Conservation (phyloP, 1,139 yeast genomes). For the Geotrichum carabidarum region DNA sequence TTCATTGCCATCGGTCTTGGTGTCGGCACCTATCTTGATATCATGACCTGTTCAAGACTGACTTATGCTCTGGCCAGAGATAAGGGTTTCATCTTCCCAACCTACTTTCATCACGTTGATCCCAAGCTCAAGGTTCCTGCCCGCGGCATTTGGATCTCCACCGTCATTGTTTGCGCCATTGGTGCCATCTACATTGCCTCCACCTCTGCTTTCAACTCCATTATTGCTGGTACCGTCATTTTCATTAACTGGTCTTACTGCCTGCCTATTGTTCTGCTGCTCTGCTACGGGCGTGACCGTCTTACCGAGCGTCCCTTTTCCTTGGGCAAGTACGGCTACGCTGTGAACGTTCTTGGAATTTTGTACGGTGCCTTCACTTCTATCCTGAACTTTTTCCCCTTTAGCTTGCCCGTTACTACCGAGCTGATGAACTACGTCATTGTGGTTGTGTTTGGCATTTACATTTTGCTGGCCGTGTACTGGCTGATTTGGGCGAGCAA, state of each 20-base stretch:
- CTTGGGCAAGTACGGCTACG: slow-evolving; percentile 56
- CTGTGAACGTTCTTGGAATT: slow-evolving; percentile 56
- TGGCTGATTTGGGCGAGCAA: slow-evolving; percentile 19
- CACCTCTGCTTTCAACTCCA: slow-evolving; percentile 72
- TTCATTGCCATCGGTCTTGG: slow-evolving; percentile 20
- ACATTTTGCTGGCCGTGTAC: slow-evolving; percentile 15
- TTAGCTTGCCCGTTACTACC: slow-evolving; percentile 59
- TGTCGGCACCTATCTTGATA: slow-evolving; percentile 44
- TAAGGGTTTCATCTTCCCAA: slow-evolving; percentile 58
- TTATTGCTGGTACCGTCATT: slow-evolving; percentile 76
- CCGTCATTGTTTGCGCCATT: slow-evolving; percentile 60
- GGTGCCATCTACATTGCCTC: slow-evolving; percentile 56
- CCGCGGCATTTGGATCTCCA: slow-evolving; percentile 65
- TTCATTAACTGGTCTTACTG: slow-evolving; percentile 72
- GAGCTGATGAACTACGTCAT: slow-evolving; percentile 69
- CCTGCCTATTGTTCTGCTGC: slow-evolving; percentile 60
- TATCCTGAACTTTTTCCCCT: slow-evolving; percentile 64
- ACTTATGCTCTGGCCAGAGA: slow-evolving; percentile 81
- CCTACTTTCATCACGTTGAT: slow-evolving; percentile 62
- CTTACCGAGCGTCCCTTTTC: slow-evolving; percentile 68
- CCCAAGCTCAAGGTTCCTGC: slow-evolving; percentile 58
- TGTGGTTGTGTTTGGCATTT: slow-evolving; percentile 38
- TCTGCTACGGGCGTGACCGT: slow-evolving; percentile 53
- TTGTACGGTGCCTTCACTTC: slow-evolving; percentile 58
- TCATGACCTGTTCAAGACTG: slow-evolving; percentile 69